Evolutionary conservation across 2,329 filamentous ascomycete genomes (phyloP).

Genomic region (Saccharata proteae): DNA sequence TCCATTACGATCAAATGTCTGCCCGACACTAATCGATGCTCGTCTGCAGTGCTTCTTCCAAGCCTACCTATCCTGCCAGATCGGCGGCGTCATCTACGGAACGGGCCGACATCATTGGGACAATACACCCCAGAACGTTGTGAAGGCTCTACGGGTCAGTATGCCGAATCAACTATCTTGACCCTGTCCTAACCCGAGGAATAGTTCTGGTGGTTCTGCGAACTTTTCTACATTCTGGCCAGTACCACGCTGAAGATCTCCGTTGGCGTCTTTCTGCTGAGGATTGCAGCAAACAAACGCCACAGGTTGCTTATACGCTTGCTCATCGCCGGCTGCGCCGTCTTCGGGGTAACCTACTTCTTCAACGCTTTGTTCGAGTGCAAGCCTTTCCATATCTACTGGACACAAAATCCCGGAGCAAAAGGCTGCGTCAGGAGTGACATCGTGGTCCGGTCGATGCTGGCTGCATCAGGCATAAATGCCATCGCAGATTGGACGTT

Average conservation of each 20-base stretch:
- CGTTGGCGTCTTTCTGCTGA: constrained; percentile 41
- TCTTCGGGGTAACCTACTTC: constrained; percentile 37
- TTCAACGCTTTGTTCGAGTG: constrained; percentile 43
- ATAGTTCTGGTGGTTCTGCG: constrained; percentile 42
- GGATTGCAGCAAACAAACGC: constrained; percentile 32
- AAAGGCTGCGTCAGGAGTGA: constrained; percentile 30
- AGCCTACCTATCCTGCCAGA: constrained; percentile 26
- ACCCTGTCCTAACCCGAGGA: constrained; percentile 9
- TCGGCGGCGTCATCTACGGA: constrained; percentile 25
- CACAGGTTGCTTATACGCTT: constrained; percentile 35
- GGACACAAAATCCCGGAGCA: constrained; percentile 31
- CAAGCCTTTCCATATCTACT: constrained; percentile 38
- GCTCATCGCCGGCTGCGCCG: constrained; percentile 31
- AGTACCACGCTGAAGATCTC: constrained; percentile 38
- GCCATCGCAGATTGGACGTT: constrained; percentile 20
- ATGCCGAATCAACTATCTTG: background rate
- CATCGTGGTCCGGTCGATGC: constrained; percentile 40
- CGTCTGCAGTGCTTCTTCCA: constrained; percentile 29
- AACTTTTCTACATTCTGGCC: constrained; percentile 40
- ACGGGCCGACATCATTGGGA: constrained; percentile 25
- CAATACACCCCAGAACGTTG: constrained; percentile 17
- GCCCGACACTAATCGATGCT: no score
- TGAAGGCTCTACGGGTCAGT: constrained; percentile 18
- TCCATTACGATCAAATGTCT: no score
- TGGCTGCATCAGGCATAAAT: constrained; percentile 20